A percentile compares a stretch with the other conserved stretches of the same genome.
Evolutionary conservation across 257 asterid genomes (phyloP).

Genomic region (Solanum phureja): DNA sequence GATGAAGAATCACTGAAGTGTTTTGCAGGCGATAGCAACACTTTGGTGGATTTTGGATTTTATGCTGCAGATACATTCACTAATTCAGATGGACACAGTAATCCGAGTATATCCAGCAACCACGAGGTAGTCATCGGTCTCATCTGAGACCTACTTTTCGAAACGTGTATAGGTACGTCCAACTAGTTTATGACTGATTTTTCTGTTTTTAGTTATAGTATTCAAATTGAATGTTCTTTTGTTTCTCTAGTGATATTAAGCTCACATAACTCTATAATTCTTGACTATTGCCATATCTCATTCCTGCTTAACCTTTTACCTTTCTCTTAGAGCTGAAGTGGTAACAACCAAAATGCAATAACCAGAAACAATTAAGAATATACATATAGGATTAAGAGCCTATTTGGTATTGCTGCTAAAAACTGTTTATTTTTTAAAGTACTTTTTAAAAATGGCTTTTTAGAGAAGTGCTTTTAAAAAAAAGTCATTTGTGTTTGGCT

Average conservation of each 20-base stretch:
- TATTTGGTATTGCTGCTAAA: neutral
- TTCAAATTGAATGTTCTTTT: neutral
- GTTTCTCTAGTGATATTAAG: neutral
- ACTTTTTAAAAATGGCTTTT: no score
- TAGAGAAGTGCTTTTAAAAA: no score
- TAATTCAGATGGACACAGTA: slow-evolving; percentile 11
- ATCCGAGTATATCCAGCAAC: slow-evolving; percentile 13
- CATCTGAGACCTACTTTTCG: slow-evolving; percentile 17
- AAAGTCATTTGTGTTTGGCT: no score
- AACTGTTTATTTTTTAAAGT: no score
- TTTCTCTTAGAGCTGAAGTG: neutral
- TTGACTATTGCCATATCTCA: neutral
- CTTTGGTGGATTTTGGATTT: slow-evolving; percentile 31
- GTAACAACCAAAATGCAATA: neutral
- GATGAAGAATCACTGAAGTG: slow-evolving; percentile 6
- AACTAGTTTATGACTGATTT: neutral
- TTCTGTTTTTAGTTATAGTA: neutral
- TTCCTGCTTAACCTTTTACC: neutral
- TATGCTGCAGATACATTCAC: slow-evolving; percentile 17
- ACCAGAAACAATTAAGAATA: neutral
- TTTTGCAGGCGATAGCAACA: slow-evolving; percentile 7
- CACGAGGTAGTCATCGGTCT: slow-evolving; percentile 31
- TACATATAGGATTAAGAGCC: neutral
- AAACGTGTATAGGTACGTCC: neutral
- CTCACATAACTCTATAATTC: neutral